phyloP scores from a whole-genome alignment of 2,329 filamentous ascomycete genomes.

The Aspergillus pseudoterreus region DNA sequence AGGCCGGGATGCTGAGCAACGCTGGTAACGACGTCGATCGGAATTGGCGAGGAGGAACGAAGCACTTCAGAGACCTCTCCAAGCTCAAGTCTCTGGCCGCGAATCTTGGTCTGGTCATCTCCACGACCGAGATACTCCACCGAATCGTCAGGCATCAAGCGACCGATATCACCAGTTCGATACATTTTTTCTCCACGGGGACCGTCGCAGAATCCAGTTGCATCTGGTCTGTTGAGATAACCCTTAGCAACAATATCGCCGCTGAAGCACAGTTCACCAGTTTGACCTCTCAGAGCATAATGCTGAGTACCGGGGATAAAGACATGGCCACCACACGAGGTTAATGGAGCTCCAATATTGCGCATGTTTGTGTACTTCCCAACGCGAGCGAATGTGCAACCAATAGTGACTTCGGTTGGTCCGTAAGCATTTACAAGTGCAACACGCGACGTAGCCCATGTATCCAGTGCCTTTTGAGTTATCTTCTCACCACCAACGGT shows the following conservation, averaged over 20 bases:
- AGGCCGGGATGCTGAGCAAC: conserved; percentile 27
- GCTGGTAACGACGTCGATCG: conserved; percentile 25
- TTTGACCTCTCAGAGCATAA: conserved; percentile 23
- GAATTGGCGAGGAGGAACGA: conserved; percentile 17
- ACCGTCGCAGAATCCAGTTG: conserved; percentile 16
- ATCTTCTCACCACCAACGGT: conserved; percentile 36
- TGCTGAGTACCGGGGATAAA: conserved; percentile 22
- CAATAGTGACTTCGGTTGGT: conserved; percentile 34
- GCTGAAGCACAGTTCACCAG: conserved; percentile 28
- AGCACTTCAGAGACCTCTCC: conserved; percentile 58
- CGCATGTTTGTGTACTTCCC: conserved; percentile 20
- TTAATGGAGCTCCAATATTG: conserved; percentile 29
- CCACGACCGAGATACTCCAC: conserved; percentile 69
- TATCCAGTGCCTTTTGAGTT: conserved; percentile 28
- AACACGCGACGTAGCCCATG: conserved; percentile 24
- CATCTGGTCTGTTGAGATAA: conserved; percentile 28
- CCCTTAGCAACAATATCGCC: conserved; percentile 26
- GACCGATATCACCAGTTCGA: conserved; percentile 75
- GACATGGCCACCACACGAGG: conserved; percentile 23
- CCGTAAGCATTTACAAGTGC: conserved; percentile 32
- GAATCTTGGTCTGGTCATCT: conserved; percentile 79
- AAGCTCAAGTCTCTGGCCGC: conserved; percentile 76
- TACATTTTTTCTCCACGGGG: conserved; percentile 54
- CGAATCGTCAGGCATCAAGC: conserved; percentile 70
- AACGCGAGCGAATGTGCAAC: conserved; percentile 27